Evolutionary conservation across 495 filamentous ascomycete species (phyloP).

Genomic region (Lophium mytilinum): DNA sequence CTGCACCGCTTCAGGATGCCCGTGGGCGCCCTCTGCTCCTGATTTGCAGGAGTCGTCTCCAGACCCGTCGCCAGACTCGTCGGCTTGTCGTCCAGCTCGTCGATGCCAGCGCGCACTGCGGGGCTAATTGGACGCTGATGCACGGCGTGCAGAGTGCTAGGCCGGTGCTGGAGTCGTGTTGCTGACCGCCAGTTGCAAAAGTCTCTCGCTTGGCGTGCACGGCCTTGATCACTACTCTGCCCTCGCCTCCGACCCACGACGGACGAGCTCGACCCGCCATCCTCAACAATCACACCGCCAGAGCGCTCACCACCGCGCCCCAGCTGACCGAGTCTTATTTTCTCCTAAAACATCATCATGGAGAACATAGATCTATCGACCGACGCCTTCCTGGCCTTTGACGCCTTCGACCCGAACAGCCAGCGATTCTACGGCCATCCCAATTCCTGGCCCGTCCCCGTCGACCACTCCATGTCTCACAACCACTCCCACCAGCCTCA

Average conservation of each 20-base stretch:
- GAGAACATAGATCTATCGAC: conserved; percentile 21
- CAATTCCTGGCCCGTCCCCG: conserved; percentile 19
- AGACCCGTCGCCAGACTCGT: too few relatives aligned
- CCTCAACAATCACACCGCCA: neutral
- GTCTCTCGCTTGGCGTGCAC: neutral
- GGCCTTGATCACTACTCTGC: neutral
- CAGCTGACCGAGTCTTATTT: neutral
- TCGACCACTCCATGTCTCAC: conserved; percentile 22
- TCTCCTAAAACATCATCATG: conserved; percentile 10
- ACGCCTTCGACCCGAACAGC: neutral
- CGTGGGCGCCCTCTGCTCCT: conserved; percentile 2
- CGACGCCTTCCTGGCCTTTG: conserved; percentile 19
- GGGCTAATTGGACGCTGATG: neutral
- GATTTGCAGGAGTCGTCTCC: too few relatives aligned
- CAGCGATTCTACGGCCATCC: neutral
- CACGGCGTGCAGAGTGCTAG: conserved; percentile 7
- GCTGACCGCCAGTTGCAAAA: conserved; percentile 18
- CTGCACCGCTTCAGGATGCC: neutral
- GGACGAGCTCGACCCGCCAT: neutral
- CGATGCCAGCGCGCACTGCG: neutral
- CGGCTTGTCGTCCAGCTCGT: too few relatives aligned
- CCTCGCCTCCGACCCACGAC: neutral
- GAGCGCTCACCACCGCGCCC: neutral
- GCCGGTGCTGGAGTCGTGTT: neutral
- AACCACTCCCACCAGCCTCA: conserved; percentile 9